Evolutionary conservation across 228 moss, liverwort and hornwort genomes (phyloP), one percentile per base, ranked within the genome.

Genomic region (Sphagnum magellanicum): DNA sequence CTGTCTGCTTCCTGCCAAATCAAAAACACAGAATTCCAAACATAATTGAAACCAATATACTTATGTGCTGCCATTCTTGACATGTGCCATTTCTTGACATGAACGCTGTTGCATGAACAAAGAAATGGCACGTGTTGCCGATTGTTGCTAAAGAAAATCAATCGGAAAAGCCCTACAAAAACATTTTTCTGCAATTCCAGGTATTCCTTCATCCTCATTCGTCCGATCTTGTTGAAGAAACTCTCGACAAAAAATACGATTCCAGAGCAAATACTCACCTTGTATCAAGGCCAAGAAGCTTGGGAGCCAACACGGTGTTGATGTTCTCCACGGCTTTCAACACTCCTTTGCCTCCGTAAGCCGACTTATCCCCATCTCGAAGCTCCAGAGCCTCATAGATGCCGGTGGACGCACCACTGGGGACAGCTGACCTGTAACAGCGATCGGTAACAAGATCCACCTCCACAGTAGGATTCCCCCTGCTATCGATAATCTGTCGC

Each of bases 401-500:
- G 12, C 87, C 87, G 8, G 83, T 87, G 1, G 87, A 87, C 3
- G 87, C 87, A 5, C 87, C 87, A 11, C 83, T 87, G 15, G 87
- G 87, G 4, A 87, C 83, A 1, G 87, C 87, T 51, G 87, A 83
- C 63, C 84, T 47, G 71, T 70, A 83, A 5, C 65, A 4, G 11
- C 70, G 78, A 68, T 87, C 83, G n/a, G 83, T 79, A 51, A 79
- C 73, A 68, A 87, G 61, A 74, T 87, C 83, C 50, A 83, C 87
- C 77, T 87, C 87, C 72, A 87, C 87, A 0, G 87, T 87, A 7
- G 83, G 83, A 73, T 84, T 87, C 0, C 87, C 87, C 51, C 83
- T 63, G 60, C 81, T 84, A 53, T 87, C 83, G 6, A 83, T 83
- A 10, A 87, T 87, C 81, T 81, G 81, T 16, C 87, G 64, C 8